A percentile compares a stretch with the other conserved stretches of the same genome.
These are phyloP conservation scores for Colletotrichum sp. DNA, from an alignment of 2,329 filamentous ascomycete species.

Conservation along the genomic window DNA sequence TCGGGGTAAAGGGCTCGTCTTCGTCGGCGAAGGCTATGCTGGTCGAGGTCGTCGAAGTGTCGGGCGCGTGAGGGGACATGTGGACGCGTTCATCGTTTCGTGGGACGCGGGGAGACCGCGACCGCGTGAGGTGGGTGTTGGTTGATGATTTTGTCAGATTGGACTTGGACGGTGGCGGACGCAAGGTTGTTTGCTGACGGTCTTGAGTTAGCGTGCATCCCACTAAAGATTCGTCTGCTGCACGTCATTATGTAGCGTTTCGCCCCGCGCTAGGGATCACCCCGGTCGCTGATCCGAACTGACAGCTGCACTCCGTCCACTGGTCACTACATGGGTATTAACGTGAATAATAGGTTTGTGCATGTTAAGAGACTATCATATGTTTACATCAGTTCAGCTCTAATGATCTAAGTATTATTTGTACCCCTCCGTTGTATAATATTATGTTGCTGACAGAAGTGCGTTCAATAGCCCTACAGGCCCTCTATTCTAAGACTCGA, in stretches of 20 bases:
- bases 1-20: constrained; percentile 28
- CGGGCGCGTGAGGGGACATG: constrained; percentile 16
- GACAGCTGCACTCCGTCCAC: not conserved
- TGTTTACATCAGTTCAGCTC: not conserved
- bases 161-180: not conserved
- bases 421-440: too few species aligned
- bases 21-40: constrained; percentile 26
- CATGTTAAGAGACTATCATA: not conserved
- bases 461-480: too few species aligned
- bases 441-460: too few species aligned
- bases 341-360: not conserved
- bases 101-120: not conserved
- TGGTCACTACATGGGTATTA: not conserved
- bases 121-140: not conserved
- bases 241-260: not conserved
- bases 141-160: not conserved
- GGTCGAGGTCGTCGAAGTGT: not conserved
- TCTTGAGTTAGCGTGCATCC: not conserved
- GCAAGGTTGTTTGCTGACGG: not conserved
- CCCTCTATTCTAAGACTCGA: too few species aligned
- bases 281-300: not conserved
- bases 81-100: constrained; percentile 14
- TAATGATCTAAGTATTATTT: not conserved
- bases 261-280: not conserved
- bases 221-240: not conserved